Evolutionary conservation across 108 stramenopile species (phyloP).

Genomic region (Fragilaria crotonensis): DNA sequence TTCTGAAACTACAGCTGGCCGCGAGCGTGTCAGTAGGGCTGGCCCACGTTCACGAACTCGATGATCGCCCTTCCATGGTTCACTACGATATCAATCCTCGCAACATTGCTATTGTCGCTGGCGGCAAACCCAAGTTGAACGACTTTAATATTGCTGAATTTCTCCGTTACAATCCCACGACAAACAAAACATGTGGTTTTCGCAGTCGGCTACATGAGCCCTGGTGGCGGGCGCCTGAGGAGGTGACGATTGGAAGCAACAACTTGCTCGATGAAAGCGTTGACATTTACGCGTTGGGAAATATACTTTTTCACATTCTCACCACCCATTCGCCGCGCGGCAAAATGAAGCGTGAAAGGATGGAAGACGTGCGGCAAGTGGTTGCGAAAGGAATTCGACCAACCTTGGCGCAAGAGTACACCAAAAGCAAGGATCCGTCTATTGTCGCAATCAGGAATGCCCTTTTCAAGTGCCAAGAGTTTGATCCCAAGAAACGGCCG

Average conservation of each 20-base stretch:
- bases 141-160: conserved; percentile 88
- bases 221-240: conserved; percentile 83
- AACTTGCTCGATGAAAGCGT: conserved; percentile 59
- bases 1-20: conserved; percentile 63
- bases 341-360: conserved; percentile 61
- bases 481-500: conserved; percentile 53
- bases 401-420: conserved; percentile 31
- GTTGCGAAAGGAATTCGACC: conserved; percentile 55
- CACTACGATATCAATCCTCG: conserved; percentile 83
- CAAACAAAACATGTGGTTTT: conserved; percentile 62
- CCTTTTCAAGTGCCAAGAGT: conserved; percentile 57
- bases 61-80: conserved; percentile 50
- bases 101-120: conserved; percentile 67
- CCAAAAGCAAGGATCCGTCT: conserved; percentile 37
- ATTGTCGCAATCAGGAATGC: conserved; percentile 49
- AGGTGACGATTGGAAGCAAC: conserved; percentile 42
- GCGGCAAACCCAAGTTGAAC: conserved; percentile 72
- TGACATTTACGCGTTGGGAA: conserved; percentile 75
- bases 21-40: conserved; percentile 60
- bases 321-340: conserved; percentile 76
- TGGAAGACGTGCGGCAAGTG: conserved; percentile 45
- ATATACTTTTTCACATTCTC: conserved; percentile 57
- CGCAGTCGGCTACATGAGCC: conserved; percentile 65
- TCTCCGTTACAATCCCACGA: conserved; percentile 40
- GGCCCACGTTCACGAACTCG: conserved; percentile 67